These are phyloP conservation scores for Paramecium pentaurelia DNA, from an alignment of 73 alveolate species.

Conservation along the genomic window DNA sequence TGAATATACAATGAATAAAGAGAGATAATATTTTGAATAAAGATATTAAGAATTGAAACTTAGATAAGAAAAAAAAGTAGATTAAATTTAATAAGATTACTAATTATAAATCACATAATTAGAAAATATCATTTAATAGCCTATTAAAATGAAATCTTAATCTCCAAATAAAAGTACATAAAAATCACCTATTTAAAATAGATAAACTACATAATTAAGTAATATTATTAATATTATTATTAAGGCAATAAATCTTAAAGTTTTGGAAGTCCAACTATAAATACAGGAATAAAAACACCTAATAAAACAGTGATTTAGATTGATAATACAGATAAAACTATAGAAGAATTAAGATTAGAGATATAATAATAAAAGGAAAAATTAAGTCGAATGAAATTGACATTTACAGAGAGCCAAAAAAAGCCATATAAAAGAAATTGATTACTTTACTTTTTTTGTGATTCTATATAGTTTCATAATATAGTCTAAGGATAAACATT, in stretches of 20 bases:
- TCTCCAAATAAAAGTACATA: not conserved
- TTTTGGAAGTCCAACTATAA: not conserved
- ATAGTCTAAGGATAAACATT: not conserved
- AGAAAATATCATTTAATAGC: not conserved
- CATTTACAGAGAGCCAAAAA: slow-evolving; percentile 18
- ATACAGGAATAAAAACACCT: not conserved
- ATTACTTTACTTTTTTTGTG: not conserved
- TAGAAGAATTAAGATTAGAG: slow-evolving; percentile 39
- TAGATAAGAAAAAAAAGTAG: not conserved
- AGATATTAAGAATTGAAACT: not conserved
- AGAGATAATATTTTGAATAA: slow-evolving; percentile 30
- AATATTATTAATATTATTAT: not conserved
- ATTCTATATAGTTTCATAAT: not conserved
- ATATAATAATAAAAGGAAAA: slow-evolving; percentile 1
- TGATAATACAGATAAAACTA: slow-evolving; percentile 13
- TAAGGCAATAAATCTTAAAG: not conserved
- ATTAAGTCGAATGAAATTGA: not conserved
- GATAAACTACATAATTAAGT: not conserved
- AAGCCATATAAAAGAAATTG: not conserved
- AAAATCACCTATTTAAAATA: not conserved
- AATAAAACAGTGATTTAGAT: not conserved
- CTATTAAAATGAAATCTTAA: not conserved
- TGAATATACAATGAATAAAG: slow-evolving; percentile 38
- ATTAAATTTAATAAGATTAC: slow-evolving; percentile 1
- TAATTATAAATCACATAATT: not conserved